A percentile compares a stretch with the other conserved stretches of the same genome.
Evolutionary conservation across 148 eudicot species (phyloP).

Genomic region (Polygonum maritimum): DNA sequence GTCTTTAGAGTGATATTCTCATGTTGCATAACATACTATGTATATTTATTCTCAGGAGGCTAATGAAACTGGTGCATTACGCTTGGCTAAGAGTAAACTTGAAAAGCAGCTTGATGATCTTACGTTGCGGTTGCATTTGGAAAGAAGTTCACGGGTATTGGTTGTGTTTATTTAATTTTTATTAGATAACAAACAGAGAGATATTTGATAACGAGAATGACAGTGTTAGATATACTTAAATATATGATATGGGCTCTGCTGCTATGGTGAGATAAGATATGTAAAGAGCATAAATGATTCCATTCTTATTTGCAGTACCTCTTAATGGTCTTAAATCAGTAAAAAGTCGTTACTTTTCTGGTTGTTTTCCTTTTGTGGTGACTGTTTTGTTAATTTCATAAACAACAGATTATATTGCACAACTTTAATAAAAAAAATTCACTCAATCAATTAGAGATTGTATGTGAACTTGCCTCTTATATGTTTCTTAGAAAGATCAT

Average conservation of each 20-base stretch:
- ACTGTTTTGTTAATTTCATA: background rate
- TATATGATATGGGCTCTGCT: slow-evolving; percentile 1
- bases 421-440: background rate
- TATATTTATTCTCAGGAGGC: slow-evolving; percentile 56
- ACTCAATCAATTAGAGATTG: background rate
- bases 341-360: background rate
- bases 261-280: background rate
- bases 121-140: slow-evolving; percentile 78
- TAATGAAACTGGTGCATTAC: slow-evolving; percentile 97
- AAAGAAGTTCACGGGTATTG: slow-evolving; percentile 80
- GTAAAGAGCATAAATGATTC: background rate
- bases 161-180: background rate
- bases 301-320: background rate
- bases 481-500: background rate
- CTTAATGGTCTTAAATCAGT: slow-evolving; percentile 2
- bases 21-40: background rate
- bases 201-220: background rate
- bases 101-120: slow-evolving; percentile 95
- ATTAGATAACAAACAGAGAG: background rate
- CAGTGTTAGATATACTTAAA: background rate
- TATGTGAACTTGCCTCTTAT: background rate
- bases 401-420: background rate
- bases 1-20: background rate
- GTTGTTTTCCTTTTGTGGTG: background rate
- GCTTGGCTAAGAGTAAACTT: slow-evolving; percentile 82